Percentiles rank a stretch among this genome's conserved stretches.
Conservation (phyloP, 371 early-diverging fungal genomes). For the Apophysomyces sp. region DNA sequence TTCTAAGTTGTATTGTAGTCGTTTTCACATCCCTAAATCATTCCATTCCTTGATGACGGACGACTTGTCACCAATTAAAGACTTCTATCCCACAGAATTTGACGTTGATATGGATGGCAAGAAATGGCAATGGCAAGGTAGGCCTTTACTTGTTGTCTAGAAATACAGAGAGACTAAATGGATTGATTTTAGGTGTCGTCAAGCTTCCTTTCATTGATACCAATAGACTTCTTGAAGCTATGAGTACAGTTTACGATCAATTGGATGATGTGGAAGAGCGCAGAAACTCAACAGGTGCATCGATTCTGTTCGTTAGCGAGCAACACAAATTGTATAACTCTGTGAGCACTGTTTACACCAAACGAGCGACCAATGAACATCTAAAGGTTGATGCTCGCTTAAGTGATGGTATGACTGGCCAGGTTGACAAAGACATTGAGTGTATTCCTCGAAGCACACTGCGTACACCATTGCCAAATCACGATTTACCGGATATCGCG, state of each 20-base stretch:
- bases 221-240: conserved; percentile 75
- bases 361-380: conserved; percentile 46
- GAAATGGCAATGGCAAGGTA: conserved; percentile 96
- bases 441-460: conserved; percentile 75
- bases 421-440: conserved; percentile 61
- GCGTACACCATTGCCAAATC: conserved; percentile 63
- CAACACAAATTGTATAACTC: conserved; percentile 65
- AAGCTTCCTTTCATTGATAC: conserved; percentile 94
- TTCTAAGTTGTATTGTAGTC: conserved; percentile 37
- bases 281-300: conserved; percentile 78
- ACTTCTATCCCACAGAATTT: conserved; percentile 94
- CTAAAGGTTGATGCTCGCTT: conserved; percentile 56
- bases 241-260: conserved; percentile 64
- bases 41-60: conserved; percentile 89
- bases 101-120: conserved; percentile 98
- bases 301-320: conserved; percentile 71
- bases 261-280: conserved; percentile 75
- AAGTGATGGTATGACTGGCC: conserved; percentile 64
- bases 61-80: conserved; percentile 82
- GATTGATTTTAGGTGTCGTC: conserved; percentile 66
- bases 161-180: not conserved
- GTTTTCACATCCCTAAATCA: conserved; percentile 76
- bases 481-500: conserved; percentile 57
- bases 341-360: conserved; percentile 65
- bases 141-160: not conserved